Percentiles rank a stretch among this genome's conserved stretches.
Evolutionary conservation across 2,329 filamentous ascomycete genomes (phyloP).

Genomic region (Botrytis hyacinthi): DNA sequence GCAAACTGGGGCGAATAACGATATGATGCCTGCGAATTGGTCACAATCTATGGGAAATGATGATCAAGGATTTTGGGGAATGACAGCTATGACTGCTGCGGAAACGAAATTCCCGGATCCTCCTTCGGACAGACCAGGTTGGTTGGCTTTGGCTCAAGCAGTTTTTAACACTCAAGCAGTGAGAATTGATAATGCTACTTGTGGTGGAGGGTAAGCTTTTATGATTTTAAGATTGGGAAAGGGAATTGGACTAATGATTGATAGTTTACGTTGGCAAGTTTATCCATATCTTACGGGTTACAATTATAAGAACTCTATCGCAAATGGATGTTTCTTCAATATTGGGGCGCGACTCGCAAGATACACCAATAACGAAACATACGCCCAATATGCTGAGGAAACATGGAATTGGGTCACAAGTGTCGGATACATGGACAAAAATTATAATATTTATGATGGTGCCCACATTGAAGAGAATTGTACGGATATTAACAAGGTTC

Average conservation of each 20-base stretch:
- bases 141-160: slow-evolving; percentile 74
- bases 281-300: slow-evolving; percentile 58
- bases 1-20: slow-evolving; percentile 54
- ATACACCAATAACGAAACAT: slow-evolving; percentile 77
- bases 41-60: slow-evolving; percentile 40
- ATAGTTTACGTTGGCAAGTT: slow-evolving; percentile 74
- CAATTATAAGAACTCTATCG: slow-evolving; percentile 65
- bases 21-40: slow-evolving; percentile 56
- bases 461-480: slow-evolving; percentile 48
- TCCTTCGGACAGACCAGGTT: slow-evolving; percentile 60
- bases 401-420: slow-evolving; percentile 64
- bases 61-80: slow-evolving; percentile 69
- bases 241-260: slow-evolving; percentile 20
- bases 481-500: slow-evolving; percentile 52
- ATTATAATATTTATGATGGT: slow-evolving; percentile 59
- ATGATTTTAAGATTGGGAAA: not conserved
- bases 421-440: slow-evolving; percentile 56
- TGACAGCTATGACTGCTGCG: slow-evolving; percentile 75
- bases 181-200: slow-evolving; percentile 69
- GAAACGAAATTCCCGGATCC: slow-evolving; percentile 75
- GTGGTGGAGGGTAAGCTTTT: slow-evolving; percentile 53
- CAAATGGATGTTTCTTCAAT: slow-evolving; percentile 68
- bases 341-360: slow-evolving; percentile 67
- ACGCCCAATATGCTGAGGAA: slow-evolving; percentile 70
- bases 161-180: slow-evolving; percentile 75